phyloP scores from a whole-genome alignment of 2,329 filamentous ascomycete genomes.

The Aspergillus alliaceus region DNA sequence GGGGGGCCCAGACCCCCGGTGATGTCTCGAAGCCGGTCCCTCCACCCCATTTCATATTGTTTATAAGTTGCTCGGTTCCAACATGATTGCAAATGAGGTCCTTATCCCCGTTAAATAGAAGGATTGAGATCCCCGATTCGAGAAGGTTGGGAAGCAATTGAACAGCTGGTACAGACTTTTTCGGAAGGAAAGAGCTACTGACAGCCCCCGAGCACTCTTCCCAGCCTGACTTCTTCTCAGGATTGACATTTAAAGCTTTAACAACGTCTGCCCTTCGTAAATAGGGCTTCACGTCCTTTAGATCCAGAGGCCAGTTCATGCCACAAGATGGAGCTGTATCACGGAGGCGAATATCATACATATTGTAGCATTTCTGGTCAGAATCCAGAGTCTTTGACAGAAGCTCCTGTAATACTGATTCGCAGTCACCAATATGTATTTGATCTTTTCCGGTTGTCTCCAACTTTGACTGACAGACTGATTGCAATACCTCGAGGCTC shows the following conservation, averaged over 20 bases:
- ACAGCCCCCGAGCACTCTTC: slow-evolving; percentile 84
- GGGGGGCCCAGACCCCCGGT: slow-evolving; percentile 86
- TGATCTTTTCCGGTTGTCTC: slow-evolving; percentile 56
- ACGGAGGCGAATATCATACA: slow-evolving; percentile 90
- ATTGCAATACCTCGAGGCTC: slow-evolving; percentile 67
- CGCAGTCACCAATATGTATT: slow-evolving; percentile 72
- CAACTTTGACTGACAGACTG: slow-evolving; percentile 64
- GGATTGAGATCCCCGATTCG: slow-evolving; percentile 67
- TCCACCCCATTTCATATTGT: slow-evolving; percentile 87
- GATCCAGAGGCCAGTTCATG: slow-evolving; percentile 96
- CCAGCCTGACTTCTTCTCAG: slow-evolving; percentile 84
- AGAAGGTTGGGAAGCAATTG: slow-evolving; percentile 76
- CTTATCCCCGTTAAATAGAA: slow-evolving; percentile 90
- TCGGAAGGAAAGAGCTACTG: slow-evolving; percentile 66
- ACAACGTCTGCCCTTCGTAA: slow-evolving; percentile 78
- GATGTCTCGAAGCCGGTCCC: slow-evolving; percentile 87
- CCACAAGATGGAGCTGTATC: slow-evolving; percentile 83
- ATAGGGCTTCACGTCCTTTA: slow-evolving; percentile 76
- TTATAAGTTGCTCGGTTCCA: slow-evolving; percentile 87
- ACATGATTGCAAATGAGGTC: slow-evolving; percentile 97
- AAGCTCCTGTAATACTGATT: slow-evolving; percentile 72
- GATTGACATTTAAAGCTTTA: slow-evolving; percentile 76
- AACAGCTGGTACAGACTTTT: slow-evolving; percentile 71
- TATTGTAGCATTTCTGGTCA: slow-evolving; percentile 74
- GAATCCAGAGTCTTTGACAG: slow-evolving; percentile 62